Conservation (phyloP, 306 rosid genomes). For the Sicyos baderoa region DNA sequence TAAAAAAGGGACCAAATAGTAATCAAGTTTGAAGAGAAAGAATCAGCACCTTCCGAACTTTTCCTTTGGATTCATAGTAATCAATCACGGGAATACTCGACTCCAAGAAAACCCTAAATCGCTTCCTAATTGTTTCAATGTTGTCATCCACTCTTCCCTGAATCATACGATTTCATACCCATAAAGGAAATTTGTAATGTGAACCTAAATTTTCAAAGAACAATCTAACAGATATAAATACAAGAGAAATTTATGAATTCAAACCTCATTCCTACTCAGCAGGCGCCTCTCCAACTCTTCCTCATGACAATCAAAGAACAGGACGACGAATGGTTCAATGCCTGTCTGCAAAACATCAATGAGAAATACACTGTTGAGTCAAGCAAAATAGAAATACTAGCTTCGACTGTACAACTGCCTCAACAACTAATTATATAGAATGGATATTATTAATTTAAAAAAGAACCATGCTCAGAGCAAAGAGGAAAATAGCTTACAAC, state of each 20-base stretch:
- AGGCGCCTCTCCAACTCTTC: slow-evolving; percentile 94
- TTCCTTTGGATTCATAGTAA: slow-evolving; percentile 61
- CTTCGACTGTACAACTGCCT: background rate
- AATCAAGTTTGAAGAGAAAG: background rate
- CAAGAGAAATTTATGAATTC: slow-evolving; percentile 13
- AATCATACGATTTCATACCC: slow-evolving; percentile 18
- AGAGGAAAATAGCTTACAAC: slow-evolving; percentile 45
- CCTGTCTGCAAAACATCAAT: slow-evolving; percentile 55
- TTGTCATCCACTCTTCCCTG: slow-evolving; percentile 97
- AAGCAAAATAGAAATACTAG: background rate
- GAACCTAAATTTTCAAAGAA: background rate
- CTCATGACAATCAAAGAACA: slow-evolving; percentile 77
- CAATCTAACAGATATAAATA: background rate
- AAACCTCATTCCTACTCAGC: slow-evolving; percentile 77
- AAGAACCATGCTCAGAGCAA: background rate
- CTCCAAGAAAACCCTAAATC: slow-evolving; percentile 81
- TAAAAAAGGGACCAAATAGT: background rate
- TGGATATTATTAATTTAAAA: background rate
- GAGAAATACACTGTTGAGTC: background rate
- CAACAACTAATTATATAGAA: background rate
- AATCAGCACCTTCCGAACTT: slow-evolving; percentile 55
- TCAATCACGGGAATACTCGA: slow-evolving; percentile 81
- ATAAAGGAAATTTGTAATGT: slow-evolving; percentile 13
- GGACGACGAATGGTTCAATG: slow-evolving; percentile 73
- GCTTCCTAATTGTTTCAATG: slow-evolving; percentile 87